Base-by-base conservation (phyloP, 371 early-diverging fungal genomes). In the Phascolomyces articulosus region DNA sequence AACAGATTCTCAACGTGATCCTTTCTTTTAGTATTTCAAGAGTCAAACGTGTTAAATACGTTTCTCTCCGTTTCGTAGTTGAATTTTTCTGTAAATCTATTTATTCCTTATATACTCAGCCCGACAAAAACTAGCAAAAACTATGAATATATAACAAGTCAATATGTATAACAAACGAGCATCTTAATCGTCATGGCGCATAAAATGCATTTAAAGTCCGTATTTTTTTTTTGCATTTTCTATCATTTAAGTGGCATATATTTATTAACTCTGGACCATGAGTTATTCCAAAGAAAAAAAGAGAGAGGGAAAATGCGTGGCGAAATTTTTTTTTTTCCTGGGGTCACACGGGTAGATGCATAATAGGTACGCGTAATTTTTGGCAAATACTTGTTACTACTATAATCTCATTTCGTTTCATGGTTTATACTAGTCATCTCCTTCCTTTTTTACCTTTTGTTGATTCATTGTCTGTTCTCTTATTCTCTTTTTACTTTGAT, bases 331-430 rank as follows among this genome's bases (percentile, higher is more conserved):
- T 2, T n/a, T n/a, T n/a, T n/a, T n/a, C n/a, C n/a, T n/a, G n/a
- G n/a, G 23, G 51, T 51, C 51, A 51, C 51, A 51, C 51, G 51
- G 51, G 7, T 51, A 23, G 10, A 51, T 51, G 51, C 51, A 51
- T 51, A 13, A 34, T 11, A 34, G 2, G 34, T 34, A 34, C 47
- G 40, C 40, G 40, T 7, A 15, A 7, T 40, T 40, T 40, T 15
- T 15, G 40, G 7, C 40, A 40, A 40, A 40, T 40, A 40, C 7
- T 15, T 9, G 40, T n/a, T n/a, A n/a, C n/a, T n/a, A n/a, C n/a
- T 34, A 34, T 34, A 34, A 34, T 34, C 34, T 34, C 34, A 34
- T 16, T 44, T n/a, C 7, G 4, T 44, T 15, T 44, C 44, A 13
- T 13, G 44, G 4, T 44, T 44, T 44, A 13, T n/a, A 44, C 44